Base-by-base conservation (phyloP, 805 yeast species). In the Nakazawaea ernobii region DNA sequence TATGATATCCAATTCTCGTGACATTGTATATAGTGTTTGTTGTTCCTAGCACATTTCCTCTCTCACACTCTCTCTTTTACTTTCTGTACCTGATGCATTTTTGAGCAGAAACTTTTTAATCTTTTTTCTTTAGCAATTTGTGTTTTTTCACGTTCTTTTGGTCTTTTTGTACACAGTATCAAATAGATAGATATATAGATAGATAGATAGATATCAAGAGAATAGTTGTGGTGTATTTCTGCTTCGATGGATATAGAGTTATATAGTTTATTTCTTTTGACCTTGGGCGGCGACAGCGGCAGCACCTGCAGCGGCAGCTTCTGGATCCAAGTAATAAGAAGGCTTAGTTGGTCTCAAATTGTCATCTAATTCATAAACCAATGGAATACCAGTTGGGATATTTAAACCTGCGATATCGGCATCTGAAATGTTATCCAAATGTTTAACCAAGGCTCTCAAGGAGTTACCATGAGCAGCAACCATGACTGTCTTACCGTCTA, bases 251-350 rank as follows among this genome's bases (percentile, higher is more conserved):
- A n/a, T n/a, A n/a, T n/a, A n/a, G n/a, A n/a, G n/a, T 20, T 20
- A 20, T 20, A 20, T 20, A 20, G 24, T 28, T 51, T 67, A 73
- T 60, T 78, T 77, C 75, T 79, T 80, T 68, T 76, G 76, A 70
- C 98, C 98, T 77, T 91, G 98, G 62, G 88, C 88, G 62, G 97
- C 98, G 61, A 91, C 98, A 52, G 97, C 97, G 66, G 97, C 97
- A 57, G 97, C 98, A 79, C 98, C 98, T 48, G 97, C 97, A 56
- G 91, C 96, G 64, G 98, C 98, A 64, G 97, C 98, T 77, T 89
- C 97, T 63, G 98, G 98, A 75, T 91, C 98, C 73, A 91, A 84
- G 84, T 91, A 91, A 81, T 91, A 89, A 60, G 95, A 82, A 59
- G 89, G 86, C 83, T 90, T 90, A 67, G 84, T 75, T 73, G 97